Conservation (phyloP, 2,329 filamentous ascomycete genomes). For the Xylariomycetidae sp. region DNA sequence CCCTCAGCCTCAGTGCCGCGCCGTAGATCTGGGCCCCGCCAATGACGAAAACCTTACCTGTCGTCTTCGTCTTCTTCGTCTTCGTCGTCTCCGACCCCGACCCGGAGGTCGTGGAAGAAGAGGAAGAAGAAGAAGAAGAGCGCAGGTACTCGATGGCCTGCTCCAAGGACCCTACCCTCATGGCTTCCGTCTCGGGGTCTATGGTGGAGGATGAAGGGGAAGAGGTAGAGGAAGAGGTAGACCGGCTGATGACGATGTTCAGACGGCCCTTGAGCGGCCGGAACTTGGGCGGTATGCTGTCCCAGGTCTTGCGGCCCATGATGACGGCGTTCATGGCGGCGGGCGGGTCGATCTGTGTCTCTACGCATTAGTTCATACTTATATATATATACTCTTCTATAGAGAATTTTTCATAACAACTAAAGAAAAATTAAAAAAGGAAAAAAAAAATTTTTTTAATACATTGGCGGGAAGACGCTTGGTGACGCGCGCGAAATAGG, state of each 20-base stretch:
- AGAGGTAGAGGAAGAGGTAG: constrained; percentile 15
- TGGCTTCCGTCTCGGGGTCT: constrained; percentile 38
- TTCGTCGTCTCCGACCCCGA: too few species aligned
- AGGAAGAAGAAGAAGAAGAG: too few species aligned
- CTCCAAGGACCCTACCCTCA: constrained; percentile 56
- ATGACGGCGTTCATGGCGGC: constrained; percentile 68
- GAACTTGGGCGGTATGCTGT: constrained; percentile 75
- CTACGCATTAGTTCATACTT: too few species aligned
- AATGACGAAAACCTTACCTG: constrained; percentile 74
- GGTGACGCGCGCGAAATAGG: constrained; percentile 88
- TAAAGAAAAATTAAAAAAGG: constrained; percentile 1
- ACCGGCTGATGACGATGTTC: constrained; percentile 75
- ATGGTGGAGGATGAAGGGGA: not conserved
- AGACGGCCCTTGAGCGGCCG: constrained; percentile 74
- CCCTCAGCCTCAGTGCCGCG: constrained; percentile 56
- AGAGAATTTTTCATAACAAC: not conserved
- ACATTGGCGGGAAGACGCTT: constrained; percentile 53
- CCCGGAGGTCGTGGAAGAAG: too few species aligned
- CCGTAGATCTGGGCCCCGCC: constrained; percentile 84
- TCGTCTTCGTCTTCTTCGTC: constrained; percentile 25
- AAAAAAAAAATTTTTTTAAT: constrained; percentile 1
- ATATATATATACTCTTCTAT: not conserved
- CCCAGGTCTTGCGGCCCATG: constrained; percentile 98
- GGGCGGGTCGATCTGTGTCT: constrained; percentile 12
- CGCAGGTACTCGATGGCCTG: constrained; percentile 46